phyloP scores from a whole-genome alignment of 495 filamentous ascomycete species.

The Podospora appendiculata region DNA sequence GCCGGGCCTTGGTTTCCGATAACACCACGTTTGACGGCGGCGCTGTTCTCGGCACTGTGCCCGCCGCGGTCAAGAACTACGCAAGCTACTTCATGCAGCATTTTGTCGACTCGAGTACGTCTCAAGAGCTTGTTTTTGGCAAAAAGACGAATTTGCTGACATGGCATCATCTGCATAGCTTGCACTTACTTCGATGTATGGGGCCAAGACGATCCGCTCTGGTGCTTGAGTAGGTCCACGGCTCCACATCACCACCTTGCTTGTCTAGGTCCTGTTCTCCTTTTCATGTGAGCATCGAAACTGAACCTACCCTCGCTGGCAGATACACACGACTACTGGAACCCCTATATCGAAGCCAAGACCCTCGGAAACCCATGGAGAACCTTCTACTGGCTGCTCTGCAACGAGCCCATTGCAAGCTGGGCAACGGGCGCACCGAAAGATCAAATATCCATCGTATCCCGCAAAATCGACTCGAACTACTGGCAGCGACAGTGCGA shows the following conservation, averaged over 20 bases:
- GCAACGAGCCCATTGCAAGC: constrained; percentile 48
- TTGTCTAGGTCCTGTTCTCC: too few species aligned
- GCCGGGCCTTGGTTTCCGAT: constrained; percentile 20
- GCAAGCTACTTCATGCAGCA: constrained; percentile 42
- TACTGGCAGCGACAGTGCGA: constrained; percentile 57
- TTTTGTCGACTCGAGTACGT: constrained; percentile 44
- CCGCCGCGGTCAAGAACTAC: constrained; percentile 35
- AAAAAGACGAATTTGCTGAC: not conserved
- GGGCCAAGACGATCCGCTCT: constrained; percentile 38
- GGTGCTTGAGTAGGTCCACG: constrained; percentile 33
- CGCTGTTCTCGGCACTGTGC: constrained; percentile 13
- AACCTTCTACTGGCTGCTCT: constrained; percentile 58
- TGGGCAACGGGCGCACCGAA: constrained; percentile 43
- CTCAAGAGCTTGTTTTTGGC: not conserved
- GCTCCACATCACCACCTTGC: too few species aligned
- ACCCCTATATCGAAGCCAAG: constrained; percentile 47
- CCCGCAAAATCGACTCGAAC: constrained; percentile 43
- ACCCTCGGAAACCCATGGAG: constrained; percentile 47
- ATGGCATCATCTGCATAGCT: not conserved
- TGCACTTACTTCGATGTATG: constrained; percentile 41
- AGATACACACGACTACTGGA: constrained; percentile 49
- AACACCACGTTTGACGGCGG: constrained; percentile 15
- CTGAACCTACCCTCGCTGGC: too few species aligned
- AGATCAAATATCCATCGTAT: constrained; percentile 37
- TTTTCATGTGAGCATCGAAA: too few species aligned